Conservation (phyloP, 768 basidiomycete genomes). For the Fistulinella prunicolor region DNA sequence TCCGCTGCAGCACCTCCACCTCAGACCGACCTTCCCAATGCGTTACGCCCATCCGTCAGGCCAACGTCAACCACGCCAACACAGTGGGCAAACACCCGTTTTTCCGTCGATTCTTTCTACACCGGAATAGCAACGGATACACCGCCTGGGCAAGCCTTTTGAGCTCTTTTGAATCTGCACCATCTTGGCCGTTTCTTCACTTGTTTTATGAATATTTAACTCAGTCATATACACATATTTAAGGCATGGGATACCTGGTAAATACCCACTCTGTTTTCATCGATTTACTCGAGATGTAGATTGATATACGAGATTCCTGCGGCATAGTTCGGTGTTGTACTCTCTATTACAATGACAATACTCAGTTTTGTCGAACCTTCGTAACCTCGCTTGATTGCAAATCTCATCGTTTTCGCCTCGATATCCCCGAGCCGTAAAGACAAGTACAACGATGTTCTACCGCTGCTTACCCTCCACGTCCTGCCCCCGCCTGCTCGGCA, state of each 20-base stretch:
- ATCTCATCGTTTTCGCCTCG: too few relatives aligned
- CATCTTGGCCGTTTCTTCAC: not conserved
- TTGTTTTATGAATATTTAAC: conserved; percentile 25
- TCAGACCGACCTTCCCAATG: conserved; percentile 6
- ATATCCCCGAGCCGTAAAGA: too few relatives aligned
- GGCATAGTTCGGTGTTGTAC: not conserved
- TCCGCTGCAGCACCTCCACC: conserved; percentile 2
- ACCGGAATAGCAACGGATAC: conserved; percentile 16
- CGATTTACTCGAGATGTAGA: conserved; percentile 1
- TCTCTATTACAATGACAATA: too few relatives aligned
- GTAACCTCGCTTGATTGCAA: too few relatives aligned
- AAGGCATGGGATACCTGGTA: conserved; percentile 3
- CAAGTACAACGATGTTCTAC: too few relatives aligned
- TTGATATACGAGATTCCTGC: too few relatives aligned
- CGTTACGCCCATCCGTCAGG: conserved; percentile 16
- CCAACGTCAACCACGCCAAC: not conserved
- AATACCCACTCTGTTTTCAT: conserved; percentile 1
- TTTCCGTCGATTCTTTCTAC: conserved; percentile 32
- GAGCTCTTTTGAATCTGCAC: conserved; percentile 4
- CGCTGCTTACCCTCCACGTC: too few relatives aligned
- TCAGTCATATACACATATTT: not conserved
- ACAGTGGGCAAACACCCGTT: conserved; percentile 12
- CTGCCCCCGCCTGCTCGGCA: not conserved
- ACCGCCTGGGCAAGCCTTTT: conserved; percentile 17
- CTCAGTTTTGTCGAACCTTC: too few relatives aligned